Evolutionary conservation across 2,329 filamentous ascomycete species (phyloP).

Genomic region (Ceratocystis diversiconidia): DNA sequence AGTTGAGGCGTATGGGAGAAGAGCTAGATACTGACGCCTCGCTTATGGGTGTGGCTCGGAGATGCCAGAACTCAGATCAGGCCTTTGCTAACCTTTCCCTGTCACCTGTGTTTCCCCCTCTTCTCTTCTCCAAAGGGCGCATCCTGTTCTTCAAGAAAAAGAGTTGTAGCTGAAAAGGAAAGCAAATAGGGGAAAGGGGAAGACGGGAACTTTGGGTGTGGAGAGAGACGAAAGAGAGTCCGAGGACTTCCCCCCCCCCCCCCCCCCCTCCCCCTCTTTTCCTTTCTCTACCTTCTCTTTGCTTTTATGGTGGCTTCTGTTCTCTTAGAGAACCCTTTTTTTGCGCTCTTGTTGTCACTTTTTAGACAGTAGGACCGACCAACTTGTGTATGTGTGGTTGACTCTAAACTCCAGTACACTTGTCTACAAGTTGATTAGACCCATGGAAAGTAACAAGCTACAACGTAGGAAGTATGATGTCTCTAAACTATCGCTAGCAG

Average conservation of each 20-base stretch:
- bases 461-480: not conserved
- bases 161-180: not conserved
- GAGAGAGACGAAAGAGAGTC: not conserved
- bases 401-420: not conserved
- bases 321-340: not conserved
- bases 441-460: not conserved
- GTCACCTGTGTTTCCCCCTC: no score
- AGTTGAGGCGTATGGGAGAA: not conserved
- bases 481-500: not conserved
- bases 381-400: not conserved
- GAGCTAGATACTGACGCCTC: not conserved
- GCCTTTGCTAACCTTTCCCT: not conserved
- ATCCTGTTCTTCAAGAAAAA: not conserved
- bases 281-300: not conserved
- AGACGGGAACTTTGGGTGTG: not conserved
- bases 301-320: not conserved
- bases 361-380: not conserved
- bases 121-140: not conserved
- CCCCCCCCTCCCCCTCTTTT: not conserved
- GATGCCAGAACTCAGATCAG: not conserved
- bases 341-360: not conserved
- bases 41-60: not conserved
- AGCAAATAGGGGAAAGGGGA: not conserved
- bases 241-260: not conserved
- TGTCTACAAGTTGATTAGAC: not conserved